Percentiles rank a stretch among this genome's conserved stretches.
Evolutionary conservation across 2,329 filamentous ascomycete species (phyloP).

Genomic region (Aureobasidium sp.): DNA sequence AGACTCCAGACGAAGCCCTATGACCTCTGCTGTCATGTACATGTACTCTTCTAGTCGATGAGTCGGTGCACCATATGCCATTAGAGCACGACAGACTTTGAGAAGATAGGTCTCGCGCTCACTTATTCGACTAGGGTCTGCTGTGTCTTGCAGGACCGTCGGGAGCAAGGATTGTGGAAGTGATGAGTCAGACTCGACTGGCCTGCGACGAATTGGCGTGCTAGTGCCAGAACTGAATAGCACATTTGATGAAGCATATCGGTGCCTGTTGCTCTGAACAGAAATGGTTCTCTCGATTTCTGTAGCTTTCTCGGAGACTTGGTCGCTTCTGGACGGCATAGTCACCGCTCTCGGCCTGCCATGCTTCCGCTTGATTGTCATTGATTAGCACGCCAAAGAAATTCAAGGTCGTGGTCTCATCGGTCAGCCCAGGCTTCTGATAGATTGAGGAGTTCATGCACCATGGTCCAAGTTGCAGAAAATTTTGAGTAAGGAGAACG

Average conservation of each 20-base stretch:
- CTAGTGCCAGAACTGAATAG: not conserved
- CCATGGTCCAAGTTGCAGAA: not conserved
- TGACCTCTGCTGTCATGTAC: conserved; percentile 71
- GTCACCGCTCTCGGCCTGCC: not conserved
- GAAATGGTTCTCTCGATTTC: not conserved
- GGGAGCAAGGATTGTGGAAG: not conserved
- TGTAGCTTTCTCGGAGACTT: not conserved
- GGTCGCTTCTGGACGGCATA: not conserved
- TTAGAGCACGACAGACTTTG: not conserved
- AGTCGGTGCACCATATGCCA: not conserved
- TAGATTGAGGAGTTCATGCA: not conserved
- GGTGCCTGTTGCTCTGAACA: not conserved
- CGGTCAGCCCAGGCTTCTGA: too few species aligned
- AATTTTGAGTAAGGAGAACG: not conserved
- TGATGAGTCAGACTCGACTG: not conserved
- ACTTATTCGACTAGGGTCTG: not conserved
- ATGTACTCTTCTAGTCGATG: conserved; percentile 67
- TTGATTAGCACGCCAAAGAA: not conserved
- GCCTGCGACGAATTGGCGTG: not conserved
- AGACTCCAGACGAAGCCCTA: conserved; percentile 81
- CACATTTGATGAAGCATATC: not conserved
- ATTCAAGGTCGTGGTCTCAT: too few species aligned
- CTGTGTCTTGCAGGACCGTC: not conserved
- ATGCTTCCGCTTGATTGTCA: not conserved
- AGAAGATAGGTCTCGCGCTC: not conserved